phyloP scores from a whole-genome alignment of 352 stramenopile genomes.

The Pythium insidiosum region DNA sequence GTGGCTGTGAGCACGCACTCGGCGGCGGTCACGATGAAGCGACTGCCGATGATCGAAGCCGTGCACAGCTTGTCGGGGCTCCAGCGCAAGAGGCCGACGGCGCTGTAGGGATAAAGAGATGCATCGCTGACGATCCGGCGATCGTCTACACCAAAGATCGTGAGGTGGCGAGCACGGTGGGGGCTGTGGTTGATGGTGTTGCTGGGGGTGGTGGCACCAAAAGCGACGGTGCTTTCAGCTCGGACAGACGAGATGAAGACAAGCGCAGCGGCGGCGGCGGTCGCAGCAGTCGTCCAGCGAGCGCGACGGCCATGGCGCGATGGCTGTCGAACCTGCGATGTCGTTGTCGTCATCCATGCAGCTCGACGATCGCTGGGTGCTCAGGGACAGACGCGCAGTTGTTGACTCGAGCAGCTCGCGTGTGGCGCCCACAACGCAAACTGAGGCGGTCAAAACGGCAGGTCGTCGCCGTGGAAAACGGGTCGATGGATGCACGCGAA shows the following conservation, averaged over 20 bases:
- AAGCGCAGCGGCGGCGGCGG: too few relatives aligned
- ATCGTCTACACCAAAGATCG: constrained; percentile 36
- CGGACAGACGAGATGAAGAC: too few relatives aligned
- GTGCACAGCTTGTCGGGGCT: constrained; percentile 36
- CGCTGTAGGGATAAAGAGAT: constrained; percentile 36
- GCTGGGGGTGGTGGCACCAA: background rate
- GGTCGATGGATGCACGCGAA: too few relatives aligned
- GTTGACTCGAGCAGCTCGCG: too few relatives aligned
- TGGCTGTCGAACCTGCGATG: constrained; percentile 43
- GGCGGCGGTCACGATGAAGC: constrained; percentile 41
- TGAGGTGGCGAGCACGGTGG: constrained; percentile 18
- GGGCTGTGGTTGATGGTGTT: background rate
- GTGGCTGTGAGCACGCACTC: constrained; percentile 38
- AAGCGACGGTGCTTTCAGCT: too few relatives aligned
- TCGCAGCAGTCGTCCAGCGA: constrained; percentile 34
- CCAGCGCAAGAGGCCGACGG: constrained; percentile 44
- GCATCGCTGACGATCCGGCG: constrained; percentile 24
- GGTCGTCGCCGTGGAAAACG: too few relatives aligned
- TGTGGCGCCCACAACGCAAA: too few relatives aligned
- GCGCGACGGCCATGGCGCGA: constrained; percentile 20
- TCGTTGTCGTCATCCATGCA: too few relatives aligned
- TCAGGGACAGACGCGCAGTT: too few relatives aligned
- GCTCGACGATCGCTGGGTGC: too few relatives aligned
- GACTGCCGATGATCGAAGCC: constrained; percentile 37
- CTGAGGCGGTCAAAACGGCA: too few relatives aligned